Percentiles rank a stretch among this genome's conserved stretches.
phyloP scores from a whole-genome alignment of 371 early-diverging fungal genomes.

The Cokeromyces recurvatus region DNA sequence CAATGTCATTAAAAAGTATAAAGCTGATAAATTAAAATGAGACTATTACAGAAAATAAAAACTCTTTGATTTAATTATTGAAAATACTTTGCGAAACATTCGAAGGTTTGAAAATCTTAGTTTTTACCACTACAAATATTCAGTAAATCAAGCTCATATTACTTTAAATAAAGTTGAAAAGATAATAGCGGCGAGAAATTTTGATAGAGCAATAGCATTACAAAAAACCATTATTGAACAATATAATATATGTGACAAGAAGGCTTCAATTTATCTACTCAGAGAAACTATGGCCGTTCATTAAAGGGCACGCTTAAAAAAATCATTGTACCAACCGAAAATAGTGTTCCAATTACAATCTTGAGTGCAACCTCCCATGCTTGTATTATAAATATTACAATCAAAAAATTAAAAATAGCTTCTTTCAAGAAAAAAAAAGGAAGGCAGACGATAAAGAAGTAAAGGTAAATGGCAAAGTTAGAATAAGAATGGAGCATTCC shows the following conservation, averaged over 20 bases:
- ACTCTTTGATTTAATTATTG: too few relatives aligned
- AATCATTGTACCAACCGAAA: conserved; percentile 9
- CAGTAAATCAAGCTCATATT: too few relatives aligned
- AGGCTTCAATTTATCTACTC: conserved; percentile 10
- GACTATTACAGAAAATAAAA: too few relatives aligned
- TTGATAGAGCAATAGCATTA: neutral
- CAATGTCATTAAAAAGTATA: too few relatives aligned
- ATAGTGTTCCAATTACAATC: conserved; percentile 5
- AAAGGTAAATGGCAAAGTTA: conserved; percentile 6
- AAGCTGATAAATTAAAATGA: too few relatives aligned
- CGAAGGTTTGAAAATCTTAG: too few relatives aligned
- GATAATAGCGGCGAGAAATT: too few relatives aligned
- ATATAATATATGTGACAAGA: conserved; percentile 12
- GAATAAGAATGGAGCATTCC: conserved; percentile 7
- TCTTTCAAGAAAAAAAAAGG: conserved; percentile 10
- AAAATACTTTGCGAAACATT: too few relatives aligned
- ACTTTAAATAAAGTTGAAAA: too few relatives aligned
- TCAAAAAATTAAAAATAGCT: conserved; percentile 12
- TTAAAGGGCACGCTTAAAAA: conserved; percentile 7
- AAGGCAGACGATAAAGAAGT: neutral
- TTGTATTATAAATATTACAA: conserved; percentile 1
- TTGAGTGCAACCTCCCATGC: too few relatives aligned
- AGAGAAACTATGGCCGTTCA: conserved; percentile 9
- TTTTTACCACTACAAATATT: too few relatives aligned
- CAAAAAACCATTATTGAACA: conserved; percentile 1